Percentiles rank a stretch among this genome's conserved stretches.
Conservation (phyloP, 805 yeast genomes). For the Saccharomyces kudriavzevii region DNA sequence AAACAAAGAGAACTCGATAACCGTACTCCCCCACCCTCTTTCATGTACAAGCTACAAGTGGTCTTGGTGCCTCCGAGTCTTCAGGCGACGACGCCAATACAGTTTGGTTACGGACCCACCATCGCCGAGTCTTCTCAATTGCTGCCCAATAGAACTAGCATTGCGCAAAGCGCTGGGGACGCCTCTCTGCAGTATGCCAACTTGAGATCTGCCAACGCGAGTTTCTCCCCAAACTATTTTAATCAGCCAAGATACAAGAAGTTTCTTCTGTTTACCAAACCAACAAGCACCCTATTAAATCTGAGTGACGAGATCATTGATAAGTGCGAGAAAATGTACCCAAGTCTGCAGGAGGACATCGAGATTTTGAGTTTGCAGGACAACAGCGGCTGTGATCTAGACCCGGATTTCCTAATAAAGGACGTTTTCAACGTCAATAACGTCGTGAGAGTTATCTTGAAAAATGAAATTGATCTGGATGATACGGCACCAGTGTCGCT, state of each 20-base stretch:
- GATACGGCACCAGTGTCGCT: constrained; percentile 16
- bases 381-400: constrained; percentile 60
- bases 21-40: neutral
- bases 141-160: neutral
- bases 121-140: neutral
- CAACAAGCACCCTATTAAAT: constrained; percentile 37
- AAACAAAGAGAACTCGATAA: neutral
- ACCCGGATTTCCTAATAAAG: constrained; percentile 61
- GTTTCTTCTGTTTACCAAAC: constrained; percentile 57
- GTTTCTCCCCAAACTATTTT: neutral
- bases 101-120: constrained; percentile 1
- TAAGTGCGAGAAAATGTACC: constrained; percentile 57
- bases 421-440: constrained; percentile 53
- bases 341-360: constrained; percentile 44
- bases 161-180: neutral
- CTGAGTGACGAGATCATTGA: constrained; percentile 47
- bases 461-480: constrained; percentile 32
- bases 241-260: constrained; percentile 29
- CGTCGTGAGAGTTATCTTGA: constrained; percentile 39
- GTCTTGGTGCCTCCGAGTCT: constrained; percentile 8
- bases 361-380: constrained; percentile 60
- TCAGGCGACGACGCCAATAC: neutral
- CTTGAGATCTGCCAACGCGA: neutral
- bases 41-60: constrained; percentile 10
- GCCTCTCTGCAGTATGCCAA: neutral